These are phyloP conservation scores for Cercospora sp. DNA, from an alignment of 2,329 filamentous ascomycete genomes.

Conservation along the genomic window DNA sequence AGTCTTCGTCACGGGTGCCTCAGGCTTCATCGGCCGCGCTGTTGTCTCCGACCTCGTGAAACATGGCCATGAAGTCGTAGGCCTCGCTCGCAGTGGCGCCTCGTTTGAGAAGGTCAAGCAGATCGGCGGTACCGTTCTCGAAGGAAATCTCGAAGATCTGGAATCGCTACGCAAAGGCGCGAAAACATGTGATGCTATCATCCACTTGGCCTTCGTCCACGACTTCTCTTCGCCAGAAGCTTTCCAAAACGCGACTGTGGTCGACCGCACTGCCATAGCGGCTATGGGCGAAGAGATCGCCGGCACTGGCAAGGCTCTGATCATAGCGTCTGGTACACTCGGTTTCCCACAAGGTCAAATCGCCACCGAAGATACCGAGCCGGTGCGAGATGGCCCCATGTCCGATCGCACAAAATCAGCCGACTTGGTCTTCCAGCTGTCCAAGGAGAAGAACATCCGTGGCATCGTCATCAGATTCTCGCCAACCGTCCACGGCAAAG, in stretches of 20 bases:
- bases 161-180: constrained; percentile 44
- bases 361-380: constrained; percentile 20
- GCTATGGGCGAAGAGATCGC: constrained; percentile 43
- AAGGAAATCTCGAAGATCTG: constrained; percentile 45
- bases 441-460: constrained; percentile 38
- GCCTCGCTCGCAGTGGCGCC: constrained; percentile 44
- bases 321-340: constrained; percentile 42
- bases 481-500: constrained; percentile 50
- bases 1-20: constrained; percentile 47
- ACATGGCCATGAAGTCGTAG: constrained; percentile 46
- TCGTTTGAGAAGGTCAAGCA: constrained; percentile 42
- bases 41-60: constrained; percentile 43
- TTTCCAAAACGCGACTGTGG: constrained; percentile 34
- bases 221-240: constrained; percentile 23
- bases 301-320: constrained; percentile 42
- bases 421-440: constrained; percentile 13
- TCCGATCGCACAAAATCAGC: constrained; percentile 10
- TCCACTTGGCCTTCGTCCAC: constrained; percentile 46
- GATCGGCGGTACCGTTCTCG: constrained; percentile 44
- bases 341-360: constrained; percentile 11
- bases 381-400: constrained; percentile 1
- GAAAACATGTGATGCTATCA: constrained; percentile 46
- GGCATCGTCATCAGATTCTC: constrained; percentile 45
- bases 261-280: constrained; percentile 43
- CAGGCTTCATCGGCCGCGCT: constrained; percentile 44